phyloP scores from a whole-genome alignment of 192 early-diverging fungal genomes.

The Coemansia sp. region DNA sequence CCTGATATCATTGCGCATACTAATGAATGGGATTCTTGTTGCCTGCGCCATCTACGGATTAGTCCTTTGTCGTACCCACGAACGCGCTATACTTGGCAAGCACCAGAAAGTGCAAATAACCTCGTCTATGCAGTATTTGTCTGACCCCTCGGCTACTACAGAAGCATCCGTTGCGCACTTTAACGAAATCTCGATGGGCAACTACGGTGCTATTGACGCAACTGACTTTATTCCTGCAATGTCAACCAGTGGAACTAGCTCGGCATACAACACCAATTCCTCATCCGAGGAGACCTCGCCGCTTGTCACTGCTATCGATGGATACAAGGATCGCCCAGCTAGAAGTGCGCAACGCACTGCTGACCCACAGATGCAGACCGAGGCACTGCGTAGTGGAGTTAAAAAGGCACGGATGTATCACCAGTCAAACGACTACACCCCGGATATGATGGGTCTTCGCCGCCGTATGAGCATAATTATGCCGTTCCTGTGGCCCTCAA shows the following conservation, averaged over 20 bases:
- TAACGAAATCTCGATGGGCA: not conserved
- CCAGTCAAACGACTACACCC: conserved; percentile 47
- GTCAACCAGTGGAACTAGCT: conserved; percentile 11
- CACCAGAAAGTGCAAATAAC: not conserved
- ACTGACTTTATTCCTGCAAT: conserved; percentile 5
- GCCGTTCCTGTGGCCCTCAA: conserved; percentile 83
- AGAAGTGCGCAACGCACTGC: not conserved
- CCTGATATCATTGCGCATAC: conserved; percentile 44
- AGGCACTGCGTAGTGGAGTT: conserved; percentile 43
- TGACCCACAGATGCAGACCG: not conserved
- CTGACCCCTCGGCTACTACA: not conserved
- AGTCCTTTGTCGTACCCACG: conserved; percentile 10
- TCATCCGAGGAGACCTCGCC: conserved; percentile 24
- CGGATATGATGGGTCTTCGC: conserved; percentile 44
- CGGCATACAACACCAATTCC: conserved; percentile 11
- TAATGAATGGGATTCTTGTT: conserved; percentile 25
- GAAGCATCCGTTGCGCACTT: not conserved
- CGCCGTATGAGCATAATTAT: conserved; percentile 61
- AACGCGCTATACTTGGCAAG: not conserved
- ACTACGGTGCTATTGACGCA: conserved; percentile 14
- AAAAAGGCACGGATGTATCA: conserved; percentile 53
- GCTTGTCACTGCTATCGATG: conserved; percentile 11
- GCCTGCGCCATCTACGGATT: conserved; percentile 17
- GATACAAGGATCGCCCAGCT: not conserved
- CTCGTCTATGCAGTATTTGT: no score